Evolutionary conservation across 139 green algal species (phyloP), one percentile per base, ranked within the genome.

Genomic region (Spirogloea muscicola): DNA sequence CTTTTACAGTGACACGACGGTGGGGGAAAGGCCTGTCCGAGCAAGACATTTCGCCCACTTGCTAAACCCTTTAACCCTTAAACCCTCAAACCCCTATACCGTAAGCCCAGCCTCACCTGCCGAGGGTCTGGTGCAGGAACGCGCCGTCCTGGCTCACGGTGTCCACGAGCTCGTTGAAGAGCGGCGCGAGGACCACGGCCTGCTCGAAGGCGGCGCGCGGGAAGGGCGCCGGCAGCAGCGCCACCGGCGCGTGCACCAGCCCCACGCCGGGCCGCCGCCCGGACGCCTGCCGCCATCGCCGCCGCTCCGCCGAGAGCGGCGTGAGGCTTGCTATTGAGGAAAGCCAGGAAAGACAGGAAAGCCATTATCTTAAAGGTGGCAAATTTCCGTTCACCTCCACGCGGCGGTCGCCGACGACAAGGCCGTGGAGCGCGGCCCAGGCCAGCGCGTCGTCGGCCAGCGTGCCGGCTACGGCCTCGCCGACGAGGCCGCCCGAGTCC

Each of bases 121-220:
- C 49, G 42, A 98, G 82, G 0, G 87, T 89, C 5, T 42, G 6
- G 49, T 84, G 63, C 37, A 97, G 71, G 76, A 95, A 97, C 0
- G 48, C 77, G 25, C 85, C 81, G 57, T 98, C 92, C 0, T 51
- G 9, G 0, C 84, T 87, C 18, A 98, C 87, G 0, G 65, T 44
- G 60, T 96, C 91, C 3, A 95, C 86, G 43, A 98, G 59, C 0
- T 38, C 58, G 72, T 94, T 96, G 85, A 98, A 94, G 3, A 86
- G 25, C 6, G 82, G 74, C 83, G 90, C 88, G 0, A 90, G 63
- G 2, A 76, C 73, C 18, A 74, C 10, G 18, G 72, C 83, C 41
- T 66, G 58, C 33, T 82, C 73, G 49, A 92, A 93, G 0, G 72
- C 61, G 2, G 72, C 49, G 3, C 59, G 41, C 0, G 94, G 94